Conservation (phyloP, 495 filamentous ascomycete genomes). For the Xylaria castorea region DNA sequence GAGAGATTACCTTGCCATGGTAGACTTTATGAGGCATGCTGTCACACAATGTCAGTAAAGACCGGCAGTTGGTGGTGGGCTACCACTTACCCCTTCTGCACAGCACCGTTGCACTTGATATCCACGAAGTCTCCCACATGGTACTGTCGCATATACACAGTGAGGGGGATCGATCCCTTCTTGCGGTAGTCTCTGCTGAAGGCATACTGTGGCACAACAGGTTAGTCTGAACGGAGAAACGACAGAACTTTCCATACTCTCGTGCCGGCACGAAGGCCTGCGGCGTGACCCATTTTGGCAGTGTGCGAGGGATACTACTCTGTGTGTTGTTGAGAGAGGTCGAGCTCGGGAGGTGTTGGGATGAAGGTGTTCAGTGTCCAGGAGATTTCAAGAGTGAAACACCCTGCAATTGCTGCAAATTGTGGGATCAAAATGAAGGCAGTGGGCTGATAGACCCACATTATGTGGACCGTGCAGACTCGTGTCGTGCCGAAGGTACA, state of each 20-base stretch:
- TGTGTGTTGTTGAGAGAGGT: slow-evolving; percentile 2
- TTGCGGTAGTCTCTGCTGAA: slow-evolving; percentile 93
- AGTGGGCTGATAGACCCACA: background rate
- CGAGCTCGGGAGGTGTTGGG: no score
- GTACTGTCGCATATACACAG: slow-evolving; percentile 91
- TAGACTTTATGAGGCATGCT: slow-evolving; percentile 96
- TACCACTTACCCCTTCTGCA: slow-evolving; percentile 78
- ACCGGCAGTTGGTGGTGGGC: no score
- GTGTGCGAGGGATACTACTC: slow-evolving; percentile 34
- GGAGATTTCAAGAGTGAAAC: background rate
- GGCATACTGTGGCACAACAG: slow-evolving; percentile 67
- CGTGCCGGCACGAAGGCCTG: slow-evolving; percentile 62
- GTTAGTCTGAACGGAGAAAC: slow-evolving; percentile 2
- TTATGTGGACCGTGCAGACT: background rate
- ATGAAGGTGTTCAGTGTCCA: slow-evolving; percentile 1
- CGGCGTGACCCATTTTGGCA: slow-evolving; percentile 88
- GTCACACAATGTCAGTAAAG: no score
- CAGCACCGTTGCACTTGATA: slow-evolving; percentile 94
- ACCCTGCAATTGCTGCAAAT: background rate
- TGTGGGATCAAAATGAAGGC: slow-evolving; percentile 15
- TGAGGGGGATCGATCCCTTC: slow-evolving; percentile 87
- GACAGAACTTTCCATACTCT: background rate
- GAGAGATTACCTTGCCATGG: slow-evolving; percentile 74
- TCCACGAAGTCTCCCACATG: slow-evolving; percentile 98
- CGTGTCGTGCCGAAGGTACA: no score